phyloP scores from a whole-genome alignment of 1,139 yeast species.

The Waltiozyma solani region DNA sequence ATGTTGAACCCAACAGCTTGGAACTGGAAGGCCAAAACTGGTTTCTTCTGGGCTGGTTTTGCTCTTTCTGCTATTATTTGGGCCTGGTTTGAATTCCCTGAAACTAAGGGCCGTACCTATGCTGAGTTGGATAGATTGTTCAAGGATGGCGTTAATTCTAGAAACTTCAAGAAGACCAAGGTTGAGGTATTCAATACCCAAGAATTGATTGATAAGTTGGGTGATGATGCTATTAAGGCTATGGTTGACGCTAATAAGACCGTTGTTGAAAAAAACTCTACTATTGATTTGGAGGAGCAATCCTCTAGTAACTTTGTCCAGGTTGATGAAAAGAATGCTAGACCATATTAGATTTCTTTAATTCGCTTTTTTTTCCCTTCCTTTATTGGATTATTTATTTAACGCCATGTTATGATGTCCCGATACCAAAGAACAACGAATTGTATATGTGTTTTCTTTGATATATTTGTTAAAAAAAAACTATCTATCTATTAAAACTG shows the following conservation, averaged over 20 bases:
- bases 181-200: constrained; percentile 15
- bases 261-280: background rate
- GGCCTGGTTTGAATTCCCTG: constrained; percentile 32
- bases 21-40: constrained; percentile 34
- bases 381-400: no score
- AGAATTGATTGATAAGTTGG: constrained; percentile 11
- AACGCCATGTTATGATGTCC: no score
- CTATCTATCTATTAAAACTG: no score
- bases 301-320: no score
- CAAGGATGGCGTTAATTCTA: constrained; percentile 23
- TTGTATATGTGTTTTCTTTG: no score
- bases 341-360: no score
- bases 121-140: constrained; percentile 32
- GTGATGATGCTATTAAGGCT: constrained; percentile 10
- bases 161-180: constrained; percentile 19
- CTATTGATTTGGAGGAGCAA: background rate
- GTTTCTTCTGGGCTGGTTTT: constrained; percentile 17
- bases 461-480: no score
- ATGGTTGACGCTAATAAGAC: constrained; percentile 8
- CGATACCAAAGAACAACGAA: no score
- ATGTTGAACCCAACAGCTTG: constrained; percentile 37
- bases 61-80: constrained; percentile 27
- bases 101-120: constrained; percentile 31
- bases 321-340: no score
- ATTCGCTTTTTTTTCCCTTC: no score